Base-by-base conservation (phyloP, 495 filamentous ascomycete species). In the Aspergillus wentii region DNA sequence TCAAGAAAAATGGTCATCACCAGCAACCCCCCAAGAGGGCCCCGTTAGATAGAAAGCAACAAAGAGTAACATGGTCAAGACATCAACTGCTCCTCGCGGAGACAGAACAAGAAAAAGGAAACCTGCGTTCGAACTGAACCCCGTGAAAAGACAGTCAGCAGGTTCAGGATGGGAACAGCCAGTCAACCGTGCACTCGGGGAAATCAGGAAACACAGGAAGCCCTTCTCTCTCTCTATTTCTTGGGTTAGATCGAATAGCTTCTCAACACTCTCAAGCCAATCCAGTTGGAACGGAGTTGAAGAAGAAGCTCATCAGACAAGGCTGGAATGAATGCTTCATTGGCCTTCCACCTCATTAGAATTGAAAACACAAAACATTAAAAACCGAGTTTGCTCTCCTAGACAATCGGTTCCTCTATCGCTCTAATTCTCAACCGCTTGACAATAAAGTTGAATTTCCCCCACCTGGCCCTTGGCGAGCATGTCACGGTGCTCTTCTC, bases 381-480 rank as follows among this genome's bases (percentile, higher is more conserved):
- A 50, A 58, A 11, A 25, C 22, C 22, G 22, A 10, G 10, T 25
- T 6, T 25, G 22, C 10, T 25, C 22, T 10, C 10, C 10, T 10
- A 22, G 19, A 30, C 38, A 26, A 28, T 10, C 9, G 9, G 11
- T 41, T 19, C 17, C 25, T 42, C 32, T 35, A 35, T 30, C 27
- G 38, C 17, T 33, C 28, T 48, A 61, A 28, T 48, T 59, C 36
- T 71, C 67, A 27, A 72, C 59, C 9, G 59, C 63, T 51, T 80
- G 76, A 56, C 78, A 82, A 46, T 70, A 90, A 9, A 95, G 77
- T 56, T 90, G 83, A 48, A 95, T 92, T 68, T 95, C 88, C 34
- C 83, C 86, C 30, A 89, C 76, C 42, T 80, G 72, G 13, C 78
- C 84, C 40, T 71, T 62, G 38, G 73, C 70, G 41, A 79, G 75